Conservation (phyloP, 1,139 yeast species). For the Lodderomyces margitis region DNA sequence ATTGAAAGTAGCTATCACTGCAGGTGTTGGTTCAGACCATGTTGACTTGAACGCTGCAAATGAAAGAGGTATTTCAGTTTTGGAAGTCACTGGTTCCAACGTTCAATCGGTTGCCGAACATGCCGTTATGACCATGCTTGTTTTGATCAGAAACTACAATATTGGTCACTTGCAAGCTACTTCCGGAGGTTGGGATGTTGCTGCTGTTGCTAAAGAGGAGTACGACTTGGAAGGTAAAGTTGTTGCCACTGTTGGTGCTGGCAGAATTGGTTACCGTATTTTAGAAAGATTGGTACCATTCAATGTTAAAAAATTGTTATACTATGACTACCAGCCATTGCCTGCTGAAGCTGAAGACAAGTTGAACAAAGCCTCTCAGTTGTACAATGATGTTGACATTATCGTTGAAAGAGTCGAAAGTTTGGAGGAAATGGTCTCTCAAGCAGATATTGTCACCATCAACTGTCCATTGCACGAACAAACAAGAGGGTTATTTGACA, state of each 20-base stretch:
- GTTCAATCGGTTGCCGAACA: conserved; percentile 83
- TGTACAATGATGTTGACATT: conserved; percentile 37
- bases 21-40: conserved; percentile 87
- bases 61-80: conserved; percentile 58
- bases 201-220: conserved; percentile 70
- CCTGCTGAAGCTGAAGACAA: conserved; percentile 57
- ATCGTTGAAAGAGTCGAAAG: conserved; percentile 59
- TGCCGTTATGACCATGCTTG: conserved; percentile 70
- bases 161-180: conserved; percentile 73
- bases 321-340: conserved; percentile 74
- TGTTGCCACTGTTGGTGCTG: conserved; percentile 78
- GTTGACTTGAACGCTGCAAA: conserved; percentile 74
- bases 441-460: conserved; percentile 73
- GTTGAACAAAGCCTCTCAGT: conserved; percentile 38
- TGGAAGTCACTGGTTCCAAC: conserved; percentile 82
- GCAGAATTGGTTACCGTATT: conserved; percentile 78
- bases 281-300: conserved; percentile 72
- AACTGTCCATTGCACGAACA: conserved; percentile 77
- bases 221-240: conserved; percentile 77
- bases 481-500: conserved; percentile 66
- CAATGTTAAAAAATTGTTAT: conserved; percentile 69
- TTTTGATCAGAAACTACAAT: conserved; percentile 71
- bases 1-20: conserved; percentile 70
- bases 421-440: conserved; percentile 65
- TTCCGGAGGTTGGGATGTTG: conserved; percentile 71